Evolutionary conservation across 1,139 yeast genomes (phyloP), one percentile per base, ranked within the genome.

Genomic region (Geotrichum bryndzae): DNA sequence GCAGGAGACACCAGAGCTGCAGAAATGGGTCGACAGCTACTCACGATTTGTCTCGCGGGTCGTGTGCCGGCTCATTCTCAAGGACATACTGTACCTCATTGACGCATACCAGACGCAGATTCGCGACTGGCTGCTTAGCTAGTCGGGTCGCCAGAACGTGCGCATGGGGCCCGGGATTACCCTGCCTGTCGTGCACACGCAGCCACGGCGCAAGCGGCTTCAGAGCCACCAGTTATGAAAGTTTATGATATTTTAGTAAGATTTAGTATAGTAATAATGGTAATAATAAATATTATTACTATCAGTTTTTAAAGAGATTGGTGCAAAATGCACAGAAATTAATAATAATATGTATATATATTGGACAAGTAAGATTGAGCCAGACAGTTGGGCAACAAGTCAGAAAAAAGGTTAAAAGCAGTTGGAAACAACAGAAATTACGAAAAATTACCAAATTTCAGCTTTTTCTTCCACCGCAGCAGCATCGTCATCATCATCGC

Each of bases 11-110:
- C 55, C 35, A 4, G 33, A 23, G 54, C 3, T 29, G 33, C 38
- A 23, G 2, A 51, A 63, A 29, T 68, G 70, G 70, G 59, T 67
- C 29, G 63, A 59, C 18, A 60, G 58, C 23, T 68, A 63, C 59
- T 62, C 67, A n/a, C 54, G 60, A 31, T 68, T 68, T 52, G 61
- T 64, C 5, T 66, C 66, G 29, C 64, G 64, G 11, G 66, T 65
- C 25, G 69, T 66, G 22, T 67, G 69, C 51, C 61, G 70, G 18
- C 60, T 68, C 51, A 58, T 68, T 41, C 64, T 68, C 35, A 68
- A 67, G 61, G 71, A 68, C 62, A 57, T 68, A 50, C 54, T 63
- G 13, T 63, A 61, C 38, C 54, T 68, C 29, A 66, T 66, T 29
- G 68, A 65, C 52, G 59, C 67, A 41, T 65, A 68, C 60, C 66